These are phyloP conservation scores for Boletus sp. DNA, from an alignment of 1,284 basidiomycete species.

Conservation along the genomic window DNA sequence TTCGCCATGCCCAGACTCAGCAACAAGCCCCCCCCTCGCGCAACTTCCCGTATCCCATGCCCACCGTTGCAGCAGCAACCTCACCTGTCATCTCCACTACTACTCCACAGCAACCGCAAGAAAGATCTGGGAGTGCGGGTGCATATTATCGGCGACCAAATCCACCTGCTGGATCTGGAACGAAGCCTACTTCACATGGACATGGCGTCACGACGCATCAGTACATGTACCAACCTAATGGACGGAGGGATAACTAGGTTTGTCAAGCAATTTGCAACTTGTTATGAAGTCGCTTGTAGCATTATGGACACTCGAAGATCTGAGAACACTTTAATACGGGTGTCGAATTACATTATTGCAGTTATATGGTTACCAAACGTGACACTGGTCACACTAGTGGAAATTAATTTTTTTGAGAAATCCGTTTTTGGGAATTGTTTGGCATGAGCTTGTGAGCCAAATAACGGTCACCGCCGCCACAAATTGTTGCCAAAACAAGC, in stretches of 20 bases:
- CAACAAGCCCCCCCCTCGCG: slow-evolving; percentile 28
- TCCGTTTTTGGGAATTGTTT: slow-evolving; percentile 18
- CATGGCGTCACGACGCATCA: slow-evolving; percentile 36
- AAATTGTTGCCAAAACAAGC: slow-evolving; percentile 21
- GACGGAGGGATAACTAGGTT: slow-evolving; percentile 29
- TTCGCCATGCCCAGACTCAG: slow-evolving; percentile 33
- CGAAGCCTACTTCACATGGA: slow-evolving; percentile 34
- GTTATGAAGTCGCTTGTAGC: slow-evolving; percentile 6
- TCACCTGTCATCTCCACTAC: slow-evolving; percentile 36
- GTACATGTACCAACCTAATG: slow-evolving; percentile 46
- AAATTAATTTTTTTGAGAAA: slow-evolving; percentile 1
- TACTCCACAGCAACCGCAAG: slow-evolving; percentile 27
- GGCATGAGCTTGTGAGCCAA: slow-evolving; percentile 25
- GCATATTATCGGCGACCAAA: slow-evolving; percentile 38
- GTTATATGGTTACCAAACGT: slow-evolving; percentile 11
- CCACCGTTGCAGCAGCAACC: slow-evolving; percentile 39
- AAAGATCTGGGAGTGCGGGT: slow-evolving; percentile 28
- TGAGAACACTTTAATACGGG: slow-evolving; percentile 1
- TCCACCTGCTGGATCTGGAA: slow-evolving; percentile 25
- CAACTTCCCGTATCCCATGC: slow-evolving; percentile 45
- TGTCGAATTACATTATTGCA: slow-evolving; percentile 18
- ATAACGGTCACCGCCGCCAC: slow-evolving; percentile 15
- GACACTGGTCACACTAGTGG: slow-evolving; percentile 21
- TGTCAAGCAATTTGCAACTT: not conserved
- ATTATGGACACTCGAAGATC: not conserved